Base-by-base conservation (phyloP, 495 filamentous ascomycete species). In the Penicillium ucsense region DNA sequence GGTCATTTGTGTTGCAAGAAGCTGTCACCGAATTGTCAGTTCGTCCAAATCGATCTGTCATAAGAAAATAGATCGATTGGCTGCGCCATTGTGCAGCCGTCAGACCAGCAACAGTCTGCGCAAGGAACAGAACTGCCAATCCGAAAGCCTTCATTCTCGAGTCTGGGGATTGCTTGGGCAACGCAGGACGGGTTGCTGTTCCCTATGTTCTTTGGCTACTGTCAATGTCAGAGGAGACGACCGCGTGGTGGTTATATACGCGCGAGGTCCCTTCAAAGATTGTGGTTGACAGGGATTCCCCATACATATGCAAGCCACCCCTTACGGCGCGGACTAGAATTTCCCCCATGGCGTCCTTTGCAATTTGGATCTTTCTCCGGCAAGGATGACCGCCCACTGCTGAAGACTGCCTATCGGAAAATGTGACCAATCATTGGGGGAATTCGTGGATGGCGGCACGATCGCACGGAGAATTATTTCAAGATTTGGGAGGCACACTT, bases 21-120 rank as follows among this genome's bases (percentile, higher is more conserved):
- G 50, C 62, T 4, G 78, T 80, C 1, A 78, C 84, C n/a, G 80
- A 84, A 30, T 77, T 76, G 58, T 87, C 73, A 3, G 75, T 73
- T 10, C 81, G 82, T 20, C 80, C 85, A 51, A 90, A 84, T 6
- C 87, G 75, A 61, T 89, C 86, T 6, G 84, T 88, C 20, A 90
- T 61, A 35, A 86, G 70, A 61, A 86, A 84, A 55, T 88, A 89
- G 50, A 88, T 83, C 10, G 79, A 81, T 43, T 78, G 78, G 35
- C 67, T 69, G 32, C 81, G 72, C 82, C 82, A 86, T 51, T 76
- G 66, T 6, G 68, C 71, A 6, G 77, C 61, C 0, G 66, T 64
- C 0, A 66, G 60, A 2, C 63, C 71, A 9, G 55, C 32, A 6
- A 47, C 51, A 0, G 51, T 35, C 7, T 61, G 32, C 5, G 43